A percentile compares a stretch with the other conserved stretches of the same genome.
Conservation (phyloP, 2,329 filamentous ascomycete species). For the Alternaria angustiovoidea region DNA sequence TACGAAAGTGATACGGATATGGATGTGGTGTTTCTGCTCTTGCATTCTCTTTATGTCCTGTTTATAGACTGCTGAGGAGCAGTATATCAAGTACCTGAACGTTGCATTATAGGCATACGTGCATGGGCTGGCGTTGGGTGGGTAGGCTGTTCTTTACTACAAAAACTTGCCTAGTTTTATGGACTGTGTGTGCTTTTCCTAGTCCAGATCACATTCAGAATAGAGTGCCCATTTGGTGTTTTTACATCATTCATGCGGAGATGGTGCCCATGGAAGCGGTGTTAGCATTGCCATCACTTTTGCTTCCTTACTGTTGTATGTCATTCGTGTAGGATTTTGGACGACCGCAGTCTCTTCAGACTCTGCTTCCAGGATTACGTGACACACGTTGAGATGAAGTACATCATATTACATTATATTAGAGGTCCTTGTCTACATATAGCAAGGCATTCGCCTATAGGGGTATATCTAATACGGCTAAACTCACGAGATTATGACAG, state of each 20-base stretch:
- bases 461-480: too few relatives aligned
- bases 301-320: too few relatives aligned
- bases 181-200: slow-evolving; percentile 1
- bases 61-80: slow-evolving; percentile 29
- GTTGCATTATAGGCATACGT: slow-evolving; percentile 17
- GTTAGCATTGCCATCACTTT: too few relatives aligned
- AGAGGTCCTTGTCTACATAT: neutral
- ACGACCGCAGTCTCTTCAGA: too few relatives aligned
- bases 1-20: neutral
- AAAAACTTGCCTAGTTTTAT: slow-evolving; percentile 4
- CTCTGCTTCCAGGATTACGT: neutral
- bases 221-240: neutral
- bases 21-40: neutral
- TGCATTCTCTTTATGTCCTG: neutral
- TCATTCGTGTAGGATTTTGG: too few relatives aligned
- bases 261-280: too few relatives aligned
- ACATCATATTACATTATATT: neutral
- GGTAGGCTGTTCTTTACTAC: neutral
- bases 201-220: neutral
- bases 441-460: too few relatives aligned
- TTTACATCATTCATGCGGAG: too few relatives aligned
- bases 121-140: slow-evolving; percentile 20
- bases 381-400: neutral
- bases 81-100: slow-evolving; percentile 28
- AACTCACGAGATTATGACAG: too few relatives aligned